phyloP scores from a whole-genome alignment of 371 early-diverging fungal species.

The Mortierella polycephala region DNA sequence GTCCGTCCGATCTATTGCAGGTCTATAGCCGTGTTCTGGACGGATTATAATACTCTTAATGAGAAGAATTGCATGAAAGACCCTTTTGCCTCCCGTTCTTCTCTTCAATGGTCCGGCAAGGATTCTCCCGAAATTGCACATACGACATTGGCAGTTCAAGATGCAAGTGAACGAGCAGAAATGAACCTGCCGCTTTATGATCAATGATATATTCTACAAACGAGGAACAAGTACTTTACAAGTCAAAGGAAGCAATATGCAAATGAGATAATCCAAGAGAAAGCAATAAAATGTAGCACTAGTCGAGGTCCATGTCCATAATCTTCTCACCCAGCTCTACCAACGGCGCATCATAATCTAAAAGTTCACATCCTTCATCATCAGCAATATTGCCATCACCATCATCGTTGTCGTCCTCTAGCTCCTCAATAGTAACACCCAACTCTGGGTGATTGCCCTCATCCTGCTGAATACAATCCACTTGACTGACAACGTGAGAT shows the following conservation, averaged over 20 bases:
- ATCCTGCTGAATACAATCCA: not conserved
- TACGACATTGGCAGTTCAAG: no score
- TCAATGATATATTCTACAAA: no score
- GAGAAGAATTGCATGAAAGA: no score
- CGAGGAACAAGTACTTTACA: not conserved
- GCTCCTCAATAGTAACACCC: constrained; percentile 15
- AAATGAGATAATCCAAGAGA: not conserved
- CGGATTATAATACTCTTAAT: no score
- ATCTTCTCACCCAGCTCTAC: constrained; percentile 28
- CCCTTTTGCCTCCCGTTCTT: no score
- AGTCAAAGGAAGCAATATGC: not conserved
- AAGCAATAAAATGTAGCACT: not conserved
- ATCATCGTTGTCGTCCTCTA: constrained; percentile 19
- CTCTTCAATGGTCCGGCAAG: no score
- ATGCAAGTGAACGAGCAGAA: no score
- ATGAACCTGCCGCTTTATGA: no score
- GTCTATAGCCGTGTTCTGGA: no score
- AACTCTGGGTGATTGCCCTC: not conserved
- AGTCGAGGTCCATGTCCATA: constrained; percentile 52
- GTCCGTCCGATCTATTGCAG: no score
- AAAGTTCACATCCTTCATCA: constrained; percentile 14
- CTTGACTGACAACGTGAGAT: not conserved
- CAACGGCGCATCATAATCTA: constrained; percentile 17
- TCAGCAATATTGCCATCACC: constrained; percentile 34
- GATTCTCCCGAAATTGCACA: no score